A percentile compares a stretch with the other conserved stretches of the same genome.
Evolutionary conservation across 305 asterid species (phyloP).

Genomic region (Striga hermonthica): DNA sequence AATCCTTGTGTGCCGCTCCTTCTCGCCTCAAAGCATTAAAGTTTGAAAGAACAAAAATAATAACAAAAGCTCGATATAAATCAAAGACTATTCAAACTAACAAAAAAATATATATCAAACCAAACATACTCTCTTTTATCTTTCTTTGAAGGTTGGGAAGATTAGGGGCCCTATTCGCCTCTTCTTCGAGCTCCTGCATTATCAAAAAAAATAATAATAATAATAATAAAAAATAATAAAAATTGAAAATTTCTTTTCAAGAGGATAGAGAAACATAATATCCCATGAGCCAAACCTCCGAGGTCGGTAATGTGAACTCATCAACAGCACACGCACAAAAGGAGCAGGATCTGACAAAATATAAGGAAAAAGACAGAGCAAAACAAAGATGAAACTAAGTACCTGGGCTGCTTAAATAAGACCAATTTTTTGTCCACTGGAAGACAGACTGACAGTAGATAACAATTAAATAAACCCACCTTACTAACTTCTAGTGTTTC

Average conservation of each 20-base stretch:
- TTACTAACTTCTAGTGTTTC: no score
- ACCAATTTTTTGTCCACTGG: no score
- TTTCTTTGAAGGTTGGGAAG: slow-evolving; percentile 74
- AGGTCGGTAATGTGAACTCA: slow-evolving; percentile 75
- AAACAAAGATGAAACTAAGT: no score
- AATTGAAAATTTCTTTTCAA: background rate
- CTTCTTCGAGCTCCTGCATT: slow-evolving; percentile 81
- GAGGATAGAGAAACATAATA: slow-evolving; percentile 12
- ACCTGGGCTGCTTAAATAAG: no score
- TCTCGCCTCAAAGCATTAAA: slow-evolving; percentile 73
- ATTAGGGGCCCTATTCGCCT: slow-evolving; percentile 72
- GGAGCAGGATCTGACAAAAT: no score
- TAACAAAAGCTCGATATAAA: slow-evolving; percentile 22
- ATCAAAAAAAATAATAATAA: slow-evolving; percentile 9
- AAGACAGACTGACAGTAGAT: no score
- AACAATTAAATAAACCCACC: no score
- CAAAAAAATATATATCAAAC: background rate
- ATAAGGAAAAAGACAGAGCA: no score
- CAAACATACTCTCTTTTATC: slow-evolving; percentile 76
- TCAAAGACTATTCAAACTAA: slow-evolving; percentile 13
- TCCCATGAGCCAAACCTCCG: slow-evolving; percentile 45
- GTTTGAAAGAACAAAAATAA: slow-evolving; percentile 66
- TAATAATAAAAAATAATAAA: slow-evolving; percentile 14
- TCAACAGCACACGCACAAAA: slow-evolving; percentile 25
- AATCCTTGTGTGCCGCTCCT: slow-evolving; percentile 68